Evolutionary conservation across 2,329 filamentous ascomycete species (phyloP), one percentile per base, ranked within the genome.

Genomic region (Claviceps sp.): DNA sequence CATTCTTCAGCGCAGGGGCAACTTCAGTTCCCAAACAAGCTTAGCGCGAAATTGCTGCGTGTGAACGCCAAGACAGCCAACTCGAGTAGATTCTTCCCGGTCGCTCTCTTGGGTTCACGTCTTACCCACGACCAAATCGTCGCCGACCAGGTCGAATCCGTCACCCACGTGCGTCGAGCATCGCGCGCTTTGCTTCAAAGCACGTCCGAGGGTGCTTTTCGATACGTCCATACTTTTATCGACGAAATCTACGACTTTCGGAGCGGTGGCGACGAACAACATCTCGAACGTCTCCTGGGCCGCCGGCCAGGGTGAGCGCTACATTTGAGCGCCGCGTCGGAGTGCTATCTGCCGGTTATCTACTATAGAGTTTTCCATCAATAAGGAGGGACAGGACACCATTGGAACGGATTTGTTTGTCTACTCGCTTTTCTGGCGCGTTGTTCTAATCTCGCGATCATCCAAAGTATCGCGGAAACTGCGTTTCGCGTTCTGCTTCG

Each of bases 131-230:
- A 69, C 68, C 68, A 71, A 69, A 70, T 40, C 64, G 65, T 63
- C 66, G 66, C 62, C 61, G 58, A 55, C 54, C 58, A 58, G 59
- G 58, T 57, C 61, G 61, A 66, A 63, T 55, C 60, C 69, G 76
- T 72, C 71, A 69, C 66, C 68, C 68, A 70, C 71, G 71, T 77
- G 76, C 72, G 73, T 74, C 75, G 68, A 68, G 66, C 69, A 71
- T 71, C 70, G 68, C 66, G 67, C 67, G 64, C 64, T 62, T 59
- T 64, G 59, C 56, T 57, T 51, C 54, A 54, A 62, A 60, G 53
- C 58, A 61, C 60, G 53, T 54, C 50, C 51, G 52, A 54, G 56
- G 60, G 54, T 55, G 57, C 54, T 54, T 58, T 59, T 61, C 61
- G 62, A 71, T 55, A 62, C 62, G 57, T 57, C 59, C 58, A 58